Conservation (phyloP, 257 asterid species). For the Rauvolfia tetraphylla region DNA sequence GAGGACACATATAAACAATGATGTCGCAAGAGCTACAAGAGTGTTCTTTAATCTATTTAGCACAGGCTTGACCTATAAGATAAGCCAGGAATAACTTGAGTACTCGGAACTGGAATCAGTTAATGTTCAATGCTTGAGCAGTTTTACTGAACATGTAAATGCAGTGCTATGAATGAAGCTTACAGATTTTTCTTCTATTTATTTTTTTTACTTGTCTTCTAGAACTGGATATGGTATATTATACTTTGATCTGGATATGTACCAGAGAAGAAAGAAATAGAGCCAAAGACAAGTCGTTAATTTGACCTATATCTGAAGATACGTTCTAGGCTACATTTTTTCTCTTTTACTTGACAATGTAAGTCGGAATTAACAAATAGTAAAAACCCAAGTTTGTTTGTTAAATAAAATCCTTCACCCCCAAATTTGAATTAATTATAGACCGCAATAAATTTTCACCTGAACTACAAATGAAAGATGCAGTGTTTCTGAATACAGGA, state of each 20-base stretch:
- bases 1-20: conserved; percentile 46
- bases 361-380: neutral
- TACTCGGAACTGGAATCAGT: neutral
- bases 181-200: neutral
- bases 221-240: neutral
- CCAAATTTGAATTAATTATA: neutral
- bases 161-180: neutral
- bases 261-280: neutral
- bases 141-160: neutral
- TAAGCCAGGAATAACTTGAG: neutral
- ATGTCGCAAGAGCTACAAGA: conserved; percentile 65
- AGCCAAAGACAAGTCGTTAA: neutral
- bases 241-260: neutral
- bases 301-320: neutral
- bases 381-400: neutral
- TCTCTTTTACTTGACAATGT: neutral
- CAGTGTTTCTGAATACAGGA: neutral
- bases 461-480: neutral
- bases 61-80: conserved; percentile 77
- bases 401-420: neutral
- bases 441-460: neutral
- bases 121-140: neutral
- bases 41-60: conserved; percentile 70
- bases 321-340: neutral
- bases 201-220: neutral